phyloP scores from a whole-genome alignment of 2,329 filamentous ascomycete species.

The Pestalotiopsis sp. region DNA sequence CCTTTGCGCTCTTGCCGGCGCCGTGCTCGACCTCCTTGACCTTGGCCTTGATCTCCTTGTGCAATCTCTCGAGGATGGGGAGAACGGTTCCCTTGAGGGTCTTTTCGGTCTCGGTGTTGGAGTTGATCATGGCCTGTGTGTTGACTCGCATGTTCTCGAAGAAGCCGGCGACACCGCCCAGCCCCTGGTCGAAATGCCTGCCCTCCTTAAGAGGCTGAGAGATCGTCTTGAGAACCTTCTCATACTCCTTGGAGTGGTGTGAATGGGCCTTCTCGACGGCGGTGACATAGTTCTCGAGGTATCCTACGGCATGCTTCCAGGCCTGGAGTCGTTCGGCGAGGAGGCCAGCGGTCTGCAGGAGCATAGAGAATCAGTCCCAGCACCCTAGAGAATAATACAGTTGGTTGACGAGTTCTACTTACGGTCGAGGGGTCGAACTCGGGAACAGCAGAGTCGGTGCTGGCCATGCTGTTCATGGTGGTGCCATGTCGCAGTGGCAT shows the following conservation, averaged over 20 bases:
- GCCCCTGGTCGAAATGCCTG: slow-evolving; percentile 87
- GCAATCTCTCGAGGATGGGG: slow-evolving; percentile 85
- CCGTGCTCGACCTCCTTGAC: slow-evolving; percentile 84
- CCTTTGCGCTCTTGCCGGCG: slow-evolving; percentile 82
- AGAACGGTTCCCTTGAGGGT: slow-evolving; percentile 84
- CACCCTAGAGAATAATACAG: neutral
- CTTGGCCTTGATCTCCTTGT: slow-evolving; percentile 97
- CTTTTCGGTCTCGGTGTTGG: slow-evolving; percentile 89
- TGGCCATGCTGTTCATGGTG: slow-evolving; percentile 41
- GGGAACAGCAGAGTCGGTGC: slow-evolving; percentile 62
- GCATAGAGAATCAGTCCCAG: slow-evolving; percentile 10
- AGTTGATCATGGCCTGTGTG: slow-evolving; percentile 84
- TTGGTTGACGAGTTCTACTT: slow-evolving; percentile 29
- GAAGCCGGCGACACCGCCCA: slow-evolving; percentile 85
- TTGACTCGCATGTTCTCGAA: slow-evolving; percentile 95
- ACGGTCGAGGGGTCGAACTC: slow-evolving; percentile 62
- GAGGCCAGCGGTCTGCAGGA: slow-evolving; percentile 69
- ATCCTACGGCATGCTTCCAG: slow-evolving; percentile 92
- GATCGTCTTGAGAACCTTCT: slow-evolving; percentile 92
- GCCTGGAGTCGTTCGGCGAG: slow-evolving; percentile 87
- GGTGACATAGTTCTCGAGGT: slow-evolving; percentile 87
- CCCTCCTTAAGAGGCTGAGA: slow-evolving; percentile 84
- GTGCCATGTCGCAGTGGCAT: slow-evolving; percentile 52
- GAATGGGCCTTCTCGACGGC: slow-evolving; percentile 86
- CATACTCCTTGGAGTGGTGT: slow-evolving; percentile 88